phyloP scores from a whole-genome alignment of 257 asterid species.

The Misopates orontium region DNA sequence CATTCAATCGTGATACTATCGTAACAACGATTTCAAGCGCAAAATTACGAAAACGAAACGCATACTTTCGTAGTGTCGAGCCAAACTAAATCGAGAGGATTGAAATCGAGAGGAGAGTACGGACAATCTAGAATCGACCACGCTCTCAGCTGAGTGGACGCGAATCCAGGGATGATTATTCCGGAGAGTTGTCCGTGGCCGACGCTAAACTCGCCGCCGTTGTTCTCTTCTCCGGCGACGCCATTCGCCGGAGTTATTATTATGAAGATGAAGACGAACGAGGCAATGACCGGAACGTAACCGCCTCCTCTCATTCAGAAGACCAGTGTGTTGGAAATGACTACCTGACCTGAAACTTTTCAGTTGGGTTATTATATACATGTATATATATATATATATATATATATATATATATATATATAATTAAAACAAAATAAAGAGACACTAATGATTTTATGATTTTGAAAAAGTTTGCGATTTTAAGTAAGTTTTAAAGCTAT shows the following conservation, averaged over 20 bases:
- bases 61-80: conserved; percentile 88
- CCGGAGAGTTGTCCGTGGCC: conserved; percentile 72
- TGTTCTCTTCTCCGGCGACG: conserved; percentile 35
- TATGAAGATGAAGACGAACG: conserved; percentile 48
- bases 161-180: conserved; percentile 94
- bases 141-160: conserved; percentile 93
- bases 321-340: conserved; percentile 29
- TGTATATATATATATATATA: too few species aligned
- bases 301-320: conserved; percentile 55
- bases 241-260: conserved; percentile 37
- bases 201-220: conserved; percentile 46
- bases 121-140: conserved; percentile 99
- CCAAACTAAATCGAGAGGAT: conserved; percentile 99
- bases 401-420: too few species aligned
- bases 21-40: neutral
- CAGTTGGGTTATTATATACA: conserved; percentile 29
- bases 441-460: too few species aligned
- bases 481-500: too few species aligned
- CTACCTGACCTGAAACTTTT: neutral
- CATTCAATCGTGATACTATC: neutral
- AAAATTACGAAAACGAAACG: neutral
- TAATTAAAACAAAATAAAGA: too few species aligned
- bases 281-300: conserved; percentile 38
- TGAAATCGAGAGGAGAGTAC: conserved; percentile 93
- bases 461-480: too few species aligned